Conservation (phyloP, 495 filamentous ascomycete species). For the Annulohypoxylon stygium region DNA sequence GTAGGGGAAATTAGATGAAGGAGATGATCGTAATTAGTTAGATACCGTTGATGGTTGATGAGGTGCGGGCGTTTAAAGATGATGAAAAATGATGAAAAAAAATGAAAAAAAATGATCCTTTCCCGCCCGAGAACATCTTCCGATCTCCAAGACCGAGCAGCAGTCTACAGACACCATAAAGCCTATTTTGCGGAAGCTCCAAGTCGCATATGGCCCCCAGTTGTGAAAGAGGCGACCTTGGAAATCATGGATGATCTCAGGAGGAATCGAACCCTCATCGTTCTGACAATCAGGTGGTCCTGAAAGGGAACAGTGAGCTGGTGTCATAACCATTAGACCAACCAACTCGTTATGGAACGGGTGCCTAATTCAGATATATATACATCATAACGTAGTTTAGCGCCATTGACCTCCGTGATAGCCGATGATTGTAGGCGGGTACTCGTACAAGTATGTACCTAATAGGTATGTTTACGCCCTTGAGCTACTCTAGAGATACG, state of each 20-base stretch:
- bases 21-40: no score
- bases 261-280: conserved; percentile 24
- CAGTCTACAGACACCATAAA: background rate
- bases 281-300: conserved; percentile 15
- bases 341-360: background rate
- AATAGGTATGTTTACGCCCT: no score
- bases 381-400: background rate
- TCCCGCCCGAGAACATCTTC: no score
- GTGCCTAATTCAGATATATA: background rate
- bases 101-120: no score
- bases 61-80: no score
- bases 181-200: background rate
- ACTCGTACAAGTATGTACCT: no score
- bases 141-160: background rate
- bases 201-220: background rate
- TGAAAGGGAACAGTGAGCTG: conserved; percentile 7
- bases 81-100: no score
- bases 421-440: background rate
- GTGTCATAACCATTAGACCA: conserved; percentile 10
- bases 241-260: background rate
- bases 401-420: background rate
- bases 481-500: no score
- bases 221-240: background rate
- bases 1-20: no score
- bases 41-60: no score